Base-by-base conservation (phyloP, 371 early-diverging fungal genomes). In the Mortierella sp. region DNA sequence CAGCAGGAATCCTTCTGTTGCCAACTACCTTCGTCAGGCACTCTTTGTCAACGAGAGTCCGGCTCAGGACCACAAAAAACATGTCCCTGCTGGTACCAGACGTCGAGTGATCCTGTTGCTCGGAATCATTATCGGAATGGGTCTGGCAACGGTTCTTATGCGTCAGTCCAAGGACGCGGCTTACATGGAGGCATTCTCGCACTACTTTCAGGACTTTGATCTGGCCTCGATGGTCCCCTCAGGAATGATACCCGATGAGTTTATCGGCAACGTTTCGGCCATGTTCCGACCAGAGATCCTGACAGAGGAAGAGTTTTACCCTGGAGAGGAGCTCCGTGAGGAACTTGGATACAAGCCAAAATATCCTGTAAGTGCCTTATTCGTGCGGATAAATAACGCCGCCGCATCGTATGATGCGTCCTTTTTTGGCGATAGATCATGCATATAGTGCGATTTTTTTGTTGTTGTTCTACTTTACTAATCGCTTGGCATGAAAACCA, bases 171-270 rank as follows among this genome's bases (percentile, higher is more conserved):
- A 81, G 72, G 81, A 83, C 73, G 76, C 80, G 70, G 79, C 84
- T 48, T 73, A 81, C 74, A 80, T 89, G 58, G 81, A 88, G 86
- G 76, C 81, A 72, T 74, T 80, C 73, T 50, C 78, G 75, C 73
- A 85, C 44, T 85, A 82, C 75, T 79, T 91, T 45, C 89, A 87
- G 70, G 96, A 96, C 76, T 89, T 95, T 76, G 95, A 95, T 78
- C 82, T 95, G 26, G 79, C 89, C 11, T 90, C 91, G 28, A 88
- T 94, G 74, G 87, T 96, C 44, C 95, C 95, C 42, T 90, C 91
- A 14, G 91, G 92, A 70, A 92, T 94, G 78, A 80, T 94, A n/a
- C 91, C 95, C 0, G 95, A 95, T 77, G 95, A 95, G 70, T 88
- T 95, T 42, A 87, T 95, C 74, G 91, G 90, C 44, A 95, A 95